phyloP scores from a whole-genome alignment of 768 basidiomycete species.

The Pholiota microspora region DNA sequence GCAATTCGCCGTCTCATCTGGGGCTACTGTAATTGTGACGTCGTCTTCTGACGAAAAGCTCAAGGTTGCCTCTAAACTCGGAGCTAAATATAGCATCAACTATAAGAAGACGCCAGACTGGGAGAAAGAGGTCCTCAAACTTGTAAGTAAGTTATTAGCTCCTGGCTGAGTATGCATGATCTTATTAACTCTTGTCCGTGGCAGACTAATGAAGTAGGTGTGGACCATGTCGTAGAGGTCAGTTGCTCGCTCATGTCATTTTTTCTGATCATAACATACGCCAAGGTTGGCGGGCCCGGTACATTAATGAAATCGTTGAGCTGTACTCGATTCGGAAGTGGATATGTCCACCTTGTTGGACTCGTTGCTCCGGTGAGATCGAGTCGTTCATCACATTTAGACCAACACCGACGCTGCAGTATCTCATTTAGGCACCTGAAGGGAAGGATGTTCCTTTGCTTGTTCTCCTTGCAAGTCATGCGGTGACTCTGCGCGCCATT shows the following conservation, averaged over 20 bases:
- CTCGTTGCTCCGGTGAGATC: conserved; percentile 37
- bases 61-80: conserved; percentile 48
- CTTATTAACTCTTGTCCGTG: not conserved
- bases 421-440: conserved; percentile 19
- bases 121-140: conserved; percentile 47
- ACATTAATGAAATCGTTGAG: conserved; percentile 45
- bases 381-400: not conserved
- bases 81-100: conserved; percentile 58
- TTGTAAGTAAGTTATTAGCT: conserved; percentile 31
- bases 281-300: conserved; percentile 60
- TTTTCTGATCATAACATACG: conserved; percentile 2
- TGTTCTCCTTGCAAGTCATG: conserved; percentile 33
- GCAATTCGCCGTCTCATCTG: conserved; percentile 61
- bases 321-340: conserved; percentile 33
- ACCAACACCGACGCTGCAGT: not conserved
- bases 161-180: not conserved
- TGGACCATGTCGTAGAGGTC: conserved; percentile 39
- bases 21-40: conserved; percentile 63
- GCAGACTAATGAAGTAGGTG: conserved; percentile 38
- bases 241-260: not conserved
- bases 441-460: conserved; percentile 28
- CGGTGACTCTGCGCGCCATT: conserved; percentile 47
- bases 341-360: conserved; percentile 50
- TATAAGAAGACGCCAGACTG: conserved; percentile 58
- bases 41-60: conserved; percentile 69